Conservation (phyloP, 148 eudicot genomes). For the Chenopodium quinoa region DNA sequence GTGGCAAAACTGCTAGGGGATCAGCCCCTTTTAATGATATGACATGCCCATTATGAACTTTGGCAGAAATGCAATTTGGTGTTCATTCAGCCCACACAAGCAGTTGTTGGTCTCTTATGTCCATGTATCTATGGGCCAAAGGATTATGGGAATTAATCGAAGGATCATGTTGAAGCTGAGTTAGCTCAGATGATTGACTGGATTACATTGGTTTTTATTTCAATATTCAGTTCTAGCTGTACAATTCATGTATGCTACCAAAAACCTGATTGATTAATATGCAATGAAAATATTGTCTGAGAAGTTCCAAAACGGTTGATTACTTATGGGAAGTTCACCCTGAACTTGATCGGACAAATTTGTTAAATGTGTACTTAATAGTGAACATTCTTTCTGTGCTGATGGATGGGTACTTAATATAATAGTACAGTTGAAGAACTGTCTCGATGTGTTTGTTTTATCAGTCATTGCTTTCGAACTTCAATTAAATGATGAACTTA, state of each 20-base stretch:
- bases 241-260: not conserved
- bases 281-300: not conserved
- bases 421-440: not conserved
- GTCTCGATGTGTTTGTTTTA: not conserved
- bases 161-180: not conserved
- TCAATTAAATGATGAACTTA: conserved; percentile 5
- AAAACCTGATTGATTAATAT: not conserved
- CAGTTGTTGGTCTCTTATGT: not conserved
- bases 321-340: not conserved
- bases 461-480: not conserved
- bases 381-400: not conserved
- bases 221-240: not conserved
- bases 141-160: not conserved
- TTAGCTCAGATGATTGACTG: conserved; percentile 13
- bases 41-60: not conserved
- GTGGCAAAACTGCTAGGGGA: not conserved
- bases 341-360: not conserved
- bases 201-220: conserved; percentile 1
- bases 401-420: not conserved
- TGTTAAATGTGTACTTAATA: not conserved
- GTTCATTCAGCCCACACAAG: not conserved
- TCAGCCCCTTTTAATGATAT: not conserved
- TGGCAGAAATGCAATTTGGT: not conserved
- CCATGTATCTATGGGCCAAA: conserved; percentile 1
- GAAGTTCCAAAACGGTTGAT: not conserved